Percentiles rank a stretch among this genome's conserved stretches.
These are phyloP conservation scores for Microcyclosporella mali DNA, from an alignment of 2,329 filamentous ascomycete species.

Conservation along the genomic window DNA sequence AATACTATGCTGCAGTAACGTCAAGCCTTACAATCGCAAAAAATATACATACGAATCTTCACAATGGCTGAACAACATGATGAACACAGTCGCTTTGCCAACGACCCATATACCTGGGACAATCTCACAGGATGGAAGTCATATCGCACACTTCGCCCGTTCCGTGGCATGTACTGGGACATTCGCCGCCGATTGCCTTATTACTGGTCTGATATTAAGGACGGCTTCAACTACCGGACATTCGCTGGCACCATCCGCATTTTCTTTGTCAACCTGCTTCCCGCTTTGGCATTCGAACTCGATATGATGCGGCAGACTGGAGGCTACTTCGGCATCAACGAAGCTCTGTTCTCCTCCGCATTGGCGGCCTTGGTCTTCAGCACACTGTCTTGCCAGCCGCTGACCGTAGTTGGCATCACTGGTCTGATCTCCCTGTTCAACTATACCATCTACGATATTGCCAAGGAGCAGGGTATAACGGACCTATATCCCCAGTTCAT, in stretches of 20 bases:
- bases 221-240: slow-evolving; percentile 51
- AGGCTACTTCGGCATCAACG: slow-evolving; percentile 52
- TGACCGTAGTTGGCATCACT: slow-evolving; percentile 54
- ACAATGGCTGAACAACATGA: not conserved
- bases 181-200: slow-evolving; percentile 48
- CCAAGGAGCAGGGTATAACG: slow-evolving; percentile 42
- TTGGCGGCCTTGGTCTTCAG: slow-evolving; percentile 53
- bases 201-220: slow-evolving; percentile 51
- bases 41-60: no score
- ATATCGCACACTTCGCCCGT: slow-evolving; percentile 38
- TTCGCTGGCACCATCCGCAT: slow-evolving; percentile 52
- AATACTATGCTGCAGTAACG: no score
- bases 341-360: slow-evolving; percentile 50
- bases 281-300: slow-evolving; percentile 53
- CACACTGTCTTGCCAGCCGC: slow-evolving; percentile 46
- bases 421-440: slow-evolving; percentile 52
- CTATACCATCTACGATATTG: slow-evolving; percentile 55
- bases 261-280: slow-evolving; percentile 55
- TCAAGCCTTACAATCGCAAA: no score
- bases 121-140: slow-evolving; percentile 31
- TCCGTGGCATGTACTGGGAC: slow-evolving; percentile 51
- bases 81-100: slow-evolving; percentile 16
- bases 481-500: slow-evolving; percentile 50
- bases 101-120: slow-evolving; percentile 34
- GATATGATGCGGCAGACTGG: slow-evolving; percentile 54